Evolutionary conservation across 345 rosid species (phyloP).

Genomic region (Aethionema arabicum): DNA sequence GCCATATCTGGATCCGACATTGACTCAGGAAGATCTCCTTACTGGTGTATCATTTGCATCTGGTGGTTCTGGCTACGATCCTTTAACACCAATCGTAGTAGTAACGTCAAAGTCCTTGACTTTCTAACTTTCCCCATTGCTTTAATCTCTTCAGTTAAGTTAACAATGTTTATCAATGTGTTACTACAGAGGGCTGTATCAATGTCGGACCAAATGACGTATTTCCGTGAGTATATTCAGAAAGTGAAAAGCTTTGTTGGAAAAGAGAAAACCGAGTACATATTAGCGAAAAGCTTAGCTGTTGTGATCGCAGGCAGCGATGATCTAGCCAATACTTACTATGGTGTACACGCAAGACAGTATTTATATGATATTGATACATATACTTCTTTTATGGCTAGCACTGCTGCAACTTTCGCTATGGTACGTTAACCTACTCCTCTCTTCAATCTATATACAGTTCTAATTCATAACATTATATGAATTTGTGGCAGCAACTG

Average conservation of each 20-base stretch:
- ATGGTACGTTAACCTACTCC: conserved; percentile 35
- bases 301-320: conserved; percentile 50
- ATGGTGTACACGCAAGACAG: conserved; percentile 23
- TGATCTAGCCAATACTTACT: conserved; percentile 62
- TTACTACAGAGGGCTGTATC: conserved; percentile 46
- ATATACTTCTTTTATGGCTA: conserved; percentile 48
- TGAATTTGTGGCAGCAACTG: conserved; percentile 41
- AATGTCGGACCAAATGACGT: conserved; percentile 45
- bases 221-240: conserved; percentile 52
- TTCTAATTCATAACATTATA: too few species aligned
- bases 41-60: conserved; percentile 70
- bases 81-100: conserved; percentile 44
- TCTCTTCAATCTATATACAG: too few species aligned
- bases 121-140: background rate
- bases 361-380: conserved; percentile 36
- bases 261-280: conserved; percentile 42
- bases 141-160: background rate
- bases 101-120: conserved; percentile 16
- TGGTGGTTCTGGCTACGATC: conserved; percentile 55
- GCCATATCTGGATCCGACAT: conserved; percentile 49
- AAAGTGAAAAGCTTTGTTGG: conserved; percentile 46
- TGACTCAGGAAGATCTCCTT: conserved; percentile 48
- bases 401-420: conserved; percentile 41
- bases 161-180: conserved; percentile 12
- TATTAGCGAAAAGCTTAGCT: conserved; percentile 43